Evolutionary conservation across 345 rosid species (phyloP).

Genomic region (Citrus unshiu): DNA sequence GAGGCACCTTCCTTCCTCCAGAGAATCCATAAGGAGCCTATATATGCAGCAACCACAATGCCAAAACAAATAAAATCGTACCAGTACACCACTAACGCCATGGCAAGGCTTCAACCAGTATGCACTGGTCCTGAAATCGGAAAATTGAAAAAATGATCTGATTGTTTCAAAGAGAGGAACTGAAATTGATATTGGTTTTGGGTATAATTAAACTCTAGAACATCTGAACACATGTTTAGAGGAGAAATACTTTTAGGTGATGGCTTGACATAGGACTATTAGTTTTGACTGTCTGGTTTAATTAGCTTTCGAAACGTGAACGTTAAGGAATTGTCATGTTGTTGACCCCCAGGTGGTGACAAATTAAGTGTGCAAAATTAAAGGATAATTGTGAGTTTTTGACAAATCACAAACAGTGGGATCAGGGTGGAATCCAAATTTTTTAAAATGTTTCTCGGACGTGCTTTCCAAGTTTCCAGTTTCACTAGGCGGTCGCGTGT

Average conservation of each 20-base stretch:
- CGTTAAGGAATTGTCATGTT: background rate
- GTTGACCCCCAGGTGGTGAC: background rate
- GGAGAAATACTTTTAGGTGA: background rate
- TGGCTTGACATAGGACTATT: constrained; percentile 19
- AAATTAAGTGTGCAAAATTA: background rate
- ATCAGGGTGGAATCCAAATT: background rate
- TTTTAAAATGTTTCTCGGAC: too few relatives aligned
- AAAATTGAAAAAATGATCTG: background rate
- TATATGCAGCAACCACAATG: constrained; percentile 51
- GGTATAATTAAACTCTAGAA: background rate
- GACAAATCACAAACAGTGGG: background rate
- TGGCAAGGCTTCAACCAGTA: background rate
- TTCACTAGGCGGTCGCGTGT: background rate
- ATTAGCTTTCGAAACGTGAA: background rate
- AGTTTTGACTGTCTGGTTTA: constrained; percentile 41
- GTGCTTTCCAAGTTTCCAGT: background rate
- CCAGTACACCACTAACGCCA: constrained; percentile 66
- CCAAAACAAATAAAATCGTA: constrained; percentile 77
- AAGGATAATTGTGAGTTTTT: background rate
- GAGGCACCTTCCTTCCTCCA: constrained; percentile 48
- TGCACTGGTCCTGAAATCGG: background rate
- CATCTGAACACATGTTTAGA: background rate
- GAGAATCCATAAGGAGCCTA: constrained; percentile 54
- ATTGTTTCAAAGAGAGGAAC: background rate
- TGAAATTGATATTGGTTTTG: background rate